Evolutionary conservation across 164 flowering plant species (phyloP), one percentile per base, ranked within the genome.

Genomic region (Taxillus chinensis): DNA sequence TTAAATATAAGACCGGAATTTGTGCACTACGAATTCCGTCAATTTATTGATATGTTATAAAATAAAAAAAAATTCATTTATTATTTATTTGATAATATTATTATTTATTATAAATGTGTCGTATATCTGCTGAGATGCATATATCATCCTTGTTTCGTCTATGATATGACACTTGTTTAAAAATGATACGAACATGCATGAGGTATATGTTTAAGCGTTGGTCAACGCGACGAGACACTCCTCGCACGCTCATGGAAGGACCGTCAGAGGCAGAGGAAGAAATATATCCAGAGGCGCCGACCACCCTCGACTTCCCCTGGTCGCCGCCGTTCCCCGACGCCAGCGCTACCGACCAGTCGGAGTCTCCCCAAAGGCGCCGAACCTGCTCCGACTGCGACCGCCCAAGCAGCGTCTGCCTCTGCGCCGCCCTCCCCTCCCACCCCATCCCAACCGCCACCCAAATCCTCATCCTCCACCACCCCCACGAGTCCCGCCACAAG

Each of bases 381-480:
- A 64, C 77, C 1, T 91, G 97, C 79, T 5, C 45, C 50, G 67
- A 49, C 43, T 92, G 98, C 73, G 70, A 64, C 7, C 77, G 92
- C 5, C 95, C 98, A 7, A 13, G 51, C 14, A 77, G 63, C 56
- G 96, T 90, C 9, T 93, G 98, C 74, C 78, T 93, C 67, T 93
- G 98, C 79, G 65, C 70, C 45, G 56, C 62, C 37, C 74, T 93
- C 59, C 98, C 98, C 1, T 3, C 67, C 11, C 6, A 71, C 11
- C 91, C 90, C 8, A 61, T 89, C 71, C 45, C 63, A 10, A 93
- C 92, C 61, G 37, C 67, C 41, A 81, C 92, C 49, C 66, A 75
- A 39, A 48, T 90, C 68, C 41, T 93, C 4, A 81, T 93, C 75
- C 76, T 93, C 58, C 99, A 83, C 64, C 97, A 93, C 78, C 99